Percentiles rank a stretch among this genome's conserved stretches.
These are phyloP conservation scores for Annulohypoxylon bovei DNA, from an alignment of 495 filamentous ascomycete species.

Conservation along the genomic window DNA sequence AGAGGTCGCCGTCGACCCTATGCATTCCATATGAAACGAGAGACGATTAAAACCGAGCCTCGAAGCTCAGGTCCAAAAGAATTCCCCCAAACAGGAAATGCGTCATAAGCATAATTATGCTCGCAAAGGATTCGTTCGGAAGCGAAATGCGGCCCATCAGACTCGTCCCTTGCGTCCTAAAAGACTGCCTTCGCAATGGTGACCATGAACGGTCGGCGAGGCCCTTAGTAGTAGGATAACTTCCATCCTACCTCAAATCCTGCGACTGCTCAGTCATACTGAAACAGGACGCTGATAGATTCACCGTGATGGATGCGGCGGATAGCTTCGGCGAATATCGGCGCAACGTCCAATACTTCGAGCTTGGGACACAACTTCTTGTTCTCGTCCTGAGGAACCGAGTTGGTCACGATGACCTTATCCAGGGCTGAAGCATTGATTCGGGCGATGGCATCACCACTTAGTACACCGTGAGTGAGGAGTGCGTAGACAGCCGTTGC, in stretches of 20 bases:
- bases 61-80: slow-evolving; percentile 27
- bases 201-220: slow-evolving; percentile 12
- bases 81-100: slow-evolving; percentile 36
- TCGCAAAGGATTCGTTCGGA: slow-evolving; percentile 12
- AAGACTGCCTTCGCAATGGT: slow-evolving; percentile 19
- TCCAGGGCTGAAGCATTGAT: slow-evolving; percentile 92
- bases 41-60: slow-evolving; percentile 31
- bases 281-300: slow-evolving; percentile 96
- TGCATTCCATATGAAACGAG: slow-evolving; percentile 36
- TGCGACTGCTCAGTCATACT: slow-evolving; percentile 72
- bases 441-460: slow-evolving; percentile 91
- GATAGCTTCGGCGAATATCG: slow-evolving; percentile 97
- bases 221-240: neutral
- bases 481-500: slow-evolving; percentile 88
- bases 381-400: slow-evolving; percentile 88
- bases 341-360: slow-evolving; percentile 89
- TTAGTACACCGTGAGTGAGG: slow-evolving; percentile 92
- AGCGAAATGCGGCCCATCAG: slow-evolving; percentile 19
- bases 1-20: slow-evolving; percentile 22
- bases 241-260: slow-evolving; percentile 4
- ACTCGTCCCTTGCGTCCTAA: slow-evolving; percentile 21
- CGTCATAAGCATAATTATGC: slow-evolving; percentile 10
- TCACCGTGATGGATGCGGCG: slow-evolving; percentile 97
- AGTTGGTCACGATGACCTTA: slow-evolving; percentile 93
- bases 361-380: slow-evolving; percentile 80